Evolutionary conservation across 2,329 filamentous ascomycete species (phyloP).

Genomic region (Stromatinia cepivora): DNA sequence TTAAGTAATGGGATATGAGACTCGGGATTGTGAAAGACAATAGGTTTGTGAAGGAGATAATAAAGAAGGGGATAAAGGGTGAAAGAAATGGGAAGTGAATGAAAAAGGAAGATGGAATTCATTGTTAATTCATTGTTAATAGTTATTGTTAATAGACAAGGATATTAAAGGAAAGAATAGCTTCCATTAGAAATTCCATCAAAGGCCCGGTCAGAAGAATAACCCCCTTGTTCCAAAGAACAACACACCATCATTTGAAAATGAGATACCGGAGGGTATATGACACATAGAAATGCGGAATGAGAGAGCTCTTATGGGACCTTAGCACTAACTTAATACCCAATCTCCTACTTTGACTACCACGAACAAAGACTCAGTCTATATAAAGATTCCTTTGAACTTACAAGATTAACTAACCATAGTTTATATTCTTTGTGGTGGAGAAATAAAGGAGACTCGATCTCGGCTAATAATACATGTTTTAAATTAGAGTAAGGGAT

Average conservation of each 20-base stretch:
- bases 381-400: no score
- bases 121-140: neutral
- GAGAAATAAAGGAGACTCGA: no score
- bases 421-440: no score
- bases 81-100: neutral
- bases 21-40: neutral
- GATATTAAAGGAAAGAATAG: neutral
- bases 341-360: no score
- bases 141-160: neutral
- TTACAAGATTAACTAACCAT: no score
- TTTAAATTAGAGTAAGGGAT: no score
- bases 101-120: no score
- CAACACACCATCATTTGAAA: no score
- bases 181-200: neutral
- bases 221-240: neutral
- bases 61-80: neutral
- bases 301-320: neutral
- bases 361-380: no score
- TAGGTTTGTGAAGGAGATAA: neutral
- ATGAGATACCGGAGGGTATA: no score
- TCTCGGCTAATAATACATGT: no score
- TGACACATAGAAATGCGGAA: rapidly evolving
- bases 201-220: neutral
- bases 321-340: no score
- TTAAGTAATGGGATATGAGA: neutral